Percentiles rank a stretch among this genome's conserved stretches.
phyloP scores from a whole-genome alignment of 129 eudicot genomes.

The sunflower (Helianthus annuus) region DNA sequence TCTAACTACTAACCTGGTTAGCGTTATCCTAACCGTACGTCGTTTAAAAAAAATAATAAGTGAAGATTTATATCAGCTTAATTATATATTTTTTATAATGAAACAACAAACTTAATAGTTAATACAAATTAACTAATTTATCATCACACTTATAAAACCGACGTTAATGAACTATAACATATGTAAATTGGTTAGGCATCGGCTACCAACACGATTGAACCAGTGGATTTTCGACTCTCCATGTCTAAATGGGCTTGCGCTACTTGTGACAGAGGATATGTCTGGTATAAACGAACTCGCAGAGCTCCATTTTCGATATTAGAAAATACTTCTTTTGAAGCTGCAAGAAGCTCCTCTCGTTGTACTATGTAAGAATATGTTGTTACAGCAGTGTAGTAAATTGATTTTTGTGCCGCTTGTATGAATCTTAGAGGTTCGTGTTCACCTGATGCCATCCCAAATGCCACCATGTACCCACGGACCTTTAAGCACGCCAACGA shows the following conservation, averaged over 20 bases:
- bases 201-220: constrained; percentile 53
- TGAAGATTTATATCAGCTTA: too few relatives aligned
- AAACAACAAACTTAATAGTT: too few relatives aligned
- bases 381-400: constrained; percentile 40
- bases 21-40: too few relatives aligned
- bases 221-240: constrained; percentile 45
- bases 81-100: too few relatives aligned
- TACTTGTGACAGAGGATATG: constrained; percentile 55
- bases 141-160: too few relatives aligned
- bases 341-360: constrained; percentile 44
- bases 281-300: constrained; percentile 45
- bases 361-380: constrained; percentile 32
- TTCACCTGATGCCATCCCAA: constrained; percentile 46
- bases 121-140: too few relatives aligned
- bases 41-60: too few relatives aligned
- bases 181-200: constrained; percentile 5
- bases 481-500: constrained; percentile 48
- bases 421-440: constrained; percentile 38
- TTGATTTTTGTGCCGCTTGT: constrained; percentile 28
- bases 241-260: constrained; percentile 59
- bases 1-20: too few relatives aligned
- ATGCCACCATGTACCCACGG: constrained; percentile 48
- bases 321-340: constrained; percentile 49
- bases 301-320: constrained; percentile 41
- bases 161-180: too few relatives aligned